Conservation (phyloP, 2,329 filamentous ascomycete species). For the Polychaeton citri region DNA sequence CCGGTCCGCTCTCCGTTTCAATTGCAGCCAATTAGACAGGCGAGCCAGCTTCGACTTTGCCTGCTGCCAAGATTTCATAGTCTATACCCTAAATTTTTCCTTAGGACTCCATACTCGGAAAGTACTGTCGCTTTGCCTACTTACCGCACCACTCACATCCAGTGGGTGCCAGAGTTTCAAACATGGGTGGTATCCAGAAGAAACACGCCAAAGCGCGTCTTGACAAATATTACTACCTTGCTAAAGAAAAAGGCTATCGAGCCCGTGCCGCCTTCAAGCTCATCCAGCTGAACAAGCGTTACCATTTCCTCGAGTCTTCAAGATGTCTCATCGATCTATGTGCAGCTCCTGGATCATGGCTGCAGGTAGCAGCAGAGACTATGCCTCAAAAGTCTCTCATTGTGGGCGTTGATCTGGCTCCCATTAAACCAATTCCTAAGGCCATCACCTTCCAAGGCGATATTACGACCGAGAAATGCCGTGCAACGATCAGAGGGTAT, state of each 20-base stretch:
- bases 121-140: too few species aligned
- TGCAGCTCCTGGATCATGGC: constrained; percentile 93
- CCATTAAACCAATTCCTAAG: constrained; percentile 89
- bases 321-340: constrained; percentile 95
- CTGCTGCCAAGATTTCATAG: too few species aligned
- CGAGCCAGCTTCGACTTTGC: too few species aligned
- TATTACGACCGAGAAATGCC: constrained; percentile 93
- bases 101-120: too few species aligned
- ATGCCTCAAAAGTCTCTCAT: constrained; percentile 89
- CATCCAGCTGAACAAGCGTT: constrained; percentile 97
- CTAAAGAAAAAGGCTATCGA: constrained; percentile 95
- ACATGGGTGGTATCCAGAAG: too few species aligned
- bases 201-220: constrained; percentile 97
- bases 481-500: constrained; percentile 75
- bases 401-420: constrained; percentile 82
- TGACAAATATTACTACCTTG: constrained; percentile 97
- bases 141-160: too few species aligned
- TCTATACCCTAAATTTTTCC: too few species aligned
- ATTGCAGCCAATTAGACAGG: too few species aligned
- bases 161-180: too few species aligned
- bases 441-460: constrained; percentile 95
- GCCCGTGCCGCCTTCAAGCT: constrained; percentile 95
- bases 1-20: too few species aligned
- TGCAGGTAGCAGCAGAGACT: constrained; percentile 86
- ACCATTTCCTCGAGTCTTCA: constrained; percentile 93